Evolutionary conservation across 768 basidiomycete species (phyloP).

Genomic region (Lactarius quietus): DNA sequence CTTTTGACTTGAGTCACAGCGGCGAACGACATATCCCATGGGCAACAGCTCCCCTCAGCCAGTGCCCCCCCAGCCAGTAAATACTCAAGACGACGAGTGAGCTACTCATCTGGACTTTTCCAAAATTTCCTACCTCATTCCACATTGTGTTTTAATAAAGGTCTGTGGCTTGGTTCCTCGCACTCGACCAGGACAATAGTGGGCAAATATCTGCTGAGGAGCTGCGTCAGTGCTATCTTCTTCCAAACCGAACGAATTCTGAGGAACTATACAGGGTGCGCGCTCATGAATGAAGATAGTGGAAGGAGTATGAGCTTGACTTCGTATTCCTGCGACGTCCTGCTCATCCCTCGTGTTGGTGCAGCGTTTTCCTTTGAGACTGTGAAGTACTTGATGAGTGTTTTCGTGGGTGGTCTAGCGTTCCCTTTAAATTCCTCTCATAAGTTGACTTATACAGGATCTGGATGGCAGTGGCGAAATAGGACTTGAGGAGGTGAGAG

Average conservation of each 20-base stretch:
- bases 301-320: neutral
- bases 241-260: neutral
- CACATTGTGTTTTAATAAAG: neutral
- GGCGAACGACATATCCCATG: neutral
- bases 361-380: neutral
- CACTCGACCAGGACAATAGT: constrained; percentile 8
- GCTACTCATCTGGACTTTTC: neutral
- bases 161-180: neutral
- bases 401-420: neutral
- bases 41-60: neutral
- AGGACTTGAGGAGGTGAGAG: constrained; percentile 3
- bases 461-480: constrained; percentile 11
- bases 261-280: neutral
- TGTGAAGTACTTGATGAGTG: constrained; percentile 9
- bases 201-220: constrained; percentile 8
- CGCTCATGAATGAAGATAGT: constrained; percentile 4
- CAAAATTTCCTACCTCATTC: neutral
- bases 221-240: neutral
- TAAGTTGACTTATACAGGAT: neutral
- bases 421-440: neutral
- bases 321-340: neutral
- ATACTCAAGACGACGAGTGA: constrained; percentile 6
- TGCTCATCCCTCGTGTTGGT: neutral
- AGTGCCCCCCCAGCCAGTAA: neutral
- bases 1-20: neutral